These are phyloP conservation scores for Bretschneidera sinensis DNA, from an alignment of 345 rosid species.

Conservation along the genomic window DNA sequence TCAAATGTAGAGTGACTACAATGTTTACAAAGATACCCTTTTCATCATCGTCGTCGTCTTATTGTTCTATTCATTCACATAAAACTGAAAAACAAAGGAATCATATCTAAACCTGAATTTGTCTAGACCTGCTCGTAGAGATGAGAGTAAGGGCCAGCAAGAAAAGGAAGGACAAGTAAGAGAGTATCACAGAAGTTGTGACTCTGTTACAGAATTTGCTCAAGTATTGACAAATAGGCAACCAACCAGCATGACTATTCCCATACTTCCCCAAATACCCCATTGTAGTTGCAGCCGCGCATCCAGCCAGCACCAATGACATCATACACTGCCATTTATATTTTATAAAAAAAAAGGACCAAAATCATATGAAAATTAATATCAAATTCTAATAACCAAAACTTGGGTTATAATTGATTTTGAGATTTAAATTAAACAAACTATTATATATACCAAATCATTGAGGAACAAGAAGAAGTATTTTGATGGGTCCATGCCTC, in stretches of 20 bases:
- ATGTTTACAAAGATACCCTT: too few species aligned
- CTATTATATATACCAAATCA: slow-evolving; percentile 65
- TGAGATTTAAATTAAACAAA: not conserved
- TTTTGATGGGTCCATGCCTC: slow-evolving; percentile 18
- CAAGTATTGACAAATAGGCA: slow-evolving; percentile 46
- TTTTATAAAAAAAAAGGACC: not conserved
- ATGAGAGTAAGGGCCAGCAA: slow-evolving; percentile 44
- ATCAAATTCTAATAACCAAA: not conserved
- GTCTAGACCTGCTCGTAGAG: slow-evolving; percentile 45
- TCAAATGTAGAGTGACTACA: too few species aligned
- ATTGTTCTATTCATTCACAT: not conserved
- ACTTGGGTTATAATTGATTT: not conserved
- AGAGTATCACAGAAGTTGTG: slow-evolving; percentile 24
- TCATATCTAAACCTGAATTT: slow-evolving; percentile 15
- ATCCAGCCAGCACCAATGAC: slow-evolving; percentile 41
- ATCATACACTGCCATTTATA: slow-evolving; percentile 33
- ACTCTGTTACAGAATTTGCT: slow-evolving; percentile 40
- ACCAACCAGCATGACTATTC: slow-evolving; percentile 59
- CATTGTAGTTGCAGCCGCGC: slow-evolving; percentile 49
- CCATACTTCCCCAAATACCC: slow-evolving; percentile 55
- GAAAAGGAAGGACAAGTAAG: slow-evolving; percentile 29
- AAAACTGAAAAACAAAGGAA: too few species aligned
- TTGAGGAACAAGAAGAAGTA: slow-evolving; percentile 41
- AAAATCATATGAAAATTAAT: not conserved
- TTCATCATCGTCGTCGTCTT: not conserved